Conservation (phyloP, 441 rosid genomes). For the Erodium texanum region DNA sequence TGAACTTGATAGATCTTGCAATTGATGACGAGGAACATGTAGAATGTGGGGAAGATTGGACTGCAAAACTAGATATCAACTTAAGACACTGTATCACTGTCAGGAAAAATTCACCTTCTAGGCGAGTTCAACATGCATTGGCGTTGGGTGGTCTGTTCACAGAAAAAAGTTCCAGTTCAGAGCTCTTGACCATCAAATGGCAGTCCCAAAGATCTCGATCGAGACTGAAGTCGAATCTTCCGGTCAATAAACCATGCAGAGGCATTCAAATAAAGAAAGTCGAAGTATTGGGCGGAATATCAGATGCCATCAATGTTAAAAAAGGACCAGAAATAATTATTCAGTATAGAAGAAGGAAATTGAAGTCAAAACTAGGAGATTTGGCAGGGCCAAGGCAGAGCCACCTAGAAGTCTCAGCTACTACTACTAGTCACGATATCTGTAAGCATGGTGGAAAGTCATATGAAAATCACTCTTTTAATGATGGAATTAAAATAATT, state of each 20-base stretch:
- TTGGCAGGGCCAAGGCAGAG: slow-evolving; percentile 28
- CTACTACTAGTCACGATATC: slow-evolving; percentile 20
- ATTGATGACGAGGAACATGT: slow-evolving; percentile 55
- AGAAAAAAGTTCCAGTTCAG: slow-evolving; percentile 31
- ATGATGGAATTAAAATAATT: slow-evolving; percentile 10
- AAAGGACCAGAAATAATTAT: slow-evolving; percentile 48
- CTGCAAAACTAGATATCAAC: slow-evolving; percentile 74
- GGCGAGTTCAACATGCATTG: slow-evolving; percentile 70
- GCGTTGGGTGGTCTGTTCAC: slow-evolving; percentile 64
- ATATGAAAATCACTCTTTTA: slow-evolving; percentile 13
- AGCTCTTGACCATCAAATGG: slow-evolving; percentile 56
- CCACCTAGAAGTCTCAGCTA: slow-evolving; percentile 24
- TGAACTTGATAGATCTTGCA: slow-evolving; percentile 74
- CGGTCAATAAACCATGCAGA: slow-evolving; percentile 29
- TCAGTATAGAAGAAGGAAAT: slow-evolving; percentile 72
- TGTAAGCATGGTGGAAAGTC: slow-evolving; percentile 14
- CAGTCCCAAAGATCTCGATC: slow-evolving; percentile 66
- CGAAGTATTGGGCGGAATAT: slow-evolving; percentile 20
- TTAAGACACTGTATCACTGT: slow-evolving; percentile 64
- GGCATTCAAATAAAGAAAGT: slow-evolving; percentile 30
- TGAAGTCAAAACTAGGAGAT: slow-evolving; percentile 39
- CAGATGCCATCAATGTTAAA: slow-evolving; percentile 23
- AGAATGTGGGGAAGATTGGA: slow-evolving; percentile 76
- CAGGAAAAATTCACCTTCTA: slow-evolving; percentile 54
- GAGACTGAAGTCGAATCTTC: slow-evolving; percentile 34